Conservation (phyloP, 2,329 filamentous ascomycete genomes). For the Aureobasidium sp. region DNA sequence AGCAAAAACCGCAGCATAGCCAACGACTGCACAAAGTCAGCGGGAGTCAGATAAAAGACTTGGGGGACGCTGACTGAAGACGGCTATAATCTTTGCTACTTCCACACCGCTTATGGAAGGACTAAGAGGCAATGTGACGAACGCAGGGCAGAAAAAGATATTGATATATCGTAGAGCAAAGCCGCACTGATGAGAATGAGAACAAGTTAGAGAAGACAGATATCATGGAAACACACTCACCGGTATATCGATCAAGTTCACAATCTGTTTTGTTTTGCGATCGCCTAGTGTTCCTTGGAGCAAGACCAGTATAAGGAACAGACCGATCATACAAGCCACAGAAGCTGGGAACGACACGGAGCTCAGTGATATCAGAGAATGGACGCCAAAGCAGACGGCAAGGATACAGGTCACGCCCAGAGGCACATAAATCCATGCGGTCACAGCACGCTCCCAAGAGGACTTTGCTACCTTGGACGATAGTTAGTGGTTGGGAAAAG, state of each 20-base stretch:
- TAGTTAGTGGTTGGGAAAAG: not conserved
- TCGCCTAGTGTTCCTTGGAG: conserved; percentile 41
- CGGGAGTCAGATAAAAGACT: not conserved
- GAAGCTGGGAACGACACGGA: conserved; percentile 50
- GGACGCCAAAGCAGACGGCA: conserved; percentile 33
- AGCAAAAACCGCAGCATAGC: conserved; percentile 45
- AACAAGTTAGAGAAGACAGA: conserved; percentile 11
- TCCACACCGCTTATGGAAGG: conserved; percentile 45
- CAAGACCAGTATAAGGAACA: conserved; percentile 43
- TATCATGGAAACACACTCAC: conserved; percentile 26
- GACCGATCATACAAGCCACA: conserved; percentile 48
- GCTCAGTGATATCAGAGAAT: conserved; percentile 34
- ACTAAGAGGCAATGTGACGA: conserved; percentile 50
- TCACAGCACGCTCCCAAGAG: conserved; percentile 20
- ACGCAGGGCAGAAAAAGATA: conserved; percentile 51
- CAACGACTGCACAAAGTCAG: conserved; percentile 36
- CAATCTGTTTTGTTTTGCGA: conserved; percentile 39
- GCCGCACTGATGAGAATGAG: conserved; percentile 36
- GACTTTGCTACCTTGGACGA: conserved; percentile 26
- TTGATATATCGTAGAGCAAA: conserved; percentile 53
- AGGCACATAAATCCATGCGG: conserved; percentile 44
- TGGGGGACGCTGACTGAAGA: conserved; percentile 42
- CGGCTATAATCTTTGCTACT: conserved; percentile 50
- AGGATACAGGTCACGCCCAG: conserved; percentile 31
- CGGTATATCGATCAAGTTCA: conserved; percentile 45